Evolutionary conservation across 1,284 basidiomycete species (phyloP).

Genomic region (Apiotrichum veenhuisii): DNA sequence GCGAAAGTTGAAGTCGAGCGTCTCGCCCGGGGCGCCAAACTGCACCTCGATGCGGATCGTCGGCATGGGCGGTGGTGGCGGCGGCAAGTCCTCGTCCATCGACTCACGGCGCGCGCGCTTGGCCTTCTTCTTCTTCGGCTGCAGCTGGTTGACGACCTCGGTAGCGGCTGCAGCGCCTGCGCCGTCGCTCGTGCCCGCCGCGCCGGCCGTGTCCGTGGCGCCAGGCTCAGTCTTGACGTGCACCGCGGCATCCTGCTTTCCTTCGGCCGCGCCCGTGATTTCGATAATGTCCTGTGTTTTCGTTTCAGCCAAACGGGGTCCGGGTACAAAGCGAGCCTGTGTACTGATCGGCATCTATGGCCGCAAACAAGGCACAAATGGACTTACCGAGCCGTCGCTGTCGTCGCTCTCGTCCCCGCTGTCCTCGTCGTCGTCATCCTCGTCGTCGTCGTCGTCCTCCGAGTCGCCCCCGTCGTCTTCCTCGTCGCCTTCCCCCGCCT

Average conservation of each 20-base stretch:
- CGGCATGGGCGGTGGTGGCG: constrained; percentile 42
- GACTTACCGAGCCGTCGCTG: constrained; percentile 21
- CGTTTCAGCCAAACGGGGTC: background rate
- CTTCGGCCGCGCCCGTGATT: constrained; percentile 15
- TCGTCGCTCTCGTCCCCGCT: constrained; percentile 20
- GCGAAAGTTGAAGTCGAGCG: constrained; percentile 40
- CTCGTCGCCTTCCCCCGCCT: constrained; percentile 46
- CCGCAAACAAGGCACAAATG: too few species aligned
- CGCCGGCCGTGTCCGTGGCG: background rate
- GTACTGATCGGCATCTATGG: too few species aligned
- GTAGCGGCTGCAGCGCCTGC: background rate
- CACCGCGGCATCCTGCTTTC: constrained; percentile 2
- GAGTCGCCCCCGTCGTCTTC: constrained; percentile 22
- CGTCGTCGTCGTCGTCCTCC: constrained; percentile 25
- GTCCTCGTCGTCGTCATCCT: constrained; percentile 23
- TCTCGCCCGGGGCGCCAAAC: constrained; percentile 18
- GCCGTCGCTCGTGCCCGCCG: constrained; percentile 1
- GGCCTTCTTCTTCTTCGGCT: constrained; percentile 38
- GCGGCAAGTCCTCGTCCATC: constrained; percentile 40
- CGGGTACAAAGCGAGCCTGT: too few species aligned
- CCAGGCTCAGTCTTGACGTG: constrained; percentile 18
- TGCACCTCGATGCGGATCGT: constrained; percentile 38
- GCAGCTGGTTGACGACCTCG: constrained; percentile 21
- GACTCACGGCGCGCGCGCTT: constrained; percentile 26
- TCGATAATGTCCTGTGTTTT: constrained; percentile 17